Percentiles rank a stretch among this genome's conserved stretches.
phyloP scores from a whole-genome alignment of 2,329 filamentous ascomycete species.

The Neospermospora avenae region DNA sequence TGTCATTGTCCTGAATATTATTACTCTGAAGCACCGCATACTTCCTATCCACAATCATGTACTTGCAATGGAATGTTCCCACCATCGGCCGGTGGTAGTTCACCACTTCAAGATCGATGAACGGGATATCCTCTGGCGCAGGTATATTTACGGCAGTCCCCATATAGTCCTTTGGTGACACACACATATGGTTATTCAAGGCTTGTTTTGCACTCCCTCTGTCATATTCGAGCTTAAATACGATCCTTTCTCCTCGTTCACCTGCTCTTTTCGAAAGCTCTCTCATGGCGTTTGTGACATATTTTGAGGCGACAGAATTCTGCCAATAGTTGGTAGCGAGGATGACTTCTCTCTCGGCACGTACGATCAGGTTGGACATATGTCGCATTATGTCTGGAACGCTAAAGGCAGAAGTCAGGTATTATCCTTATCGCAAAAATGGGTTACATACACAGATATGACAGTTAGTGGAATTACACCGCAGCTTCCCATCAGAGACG shows the following conservation, averaged over 20 bases:
- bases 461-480: constrained; percentile 67
- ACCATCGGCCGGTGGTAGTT: constrained; percentile 69
- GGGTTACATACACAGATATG: constrained; percentile 50
- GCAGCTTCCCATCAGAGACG: constrained; percentile 55
- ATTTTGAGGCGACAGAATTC: constrained; percentile 61
- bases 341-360: constrained; percentile 69
- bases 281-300: constrained; percentile 64
- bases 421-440: not conserved
- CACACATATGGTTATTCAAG: constrained; percentile 60
- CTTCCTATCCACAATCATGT: constrained; percentile 70
- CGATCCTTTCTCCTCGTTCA: constrained; percentile 51
- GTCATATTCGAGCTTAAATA: constrained; percentile 76
- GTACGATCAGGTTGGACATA: constrained; percentile 71
- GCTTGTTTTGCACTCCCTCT: constrained; percentile 64
- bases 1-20: constrained; percentile 76
- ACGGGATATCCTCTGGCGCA: constrained; percentile 60
- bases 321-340: constrained; percentile 74
- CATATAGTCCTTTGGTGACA: constrained; percentile 56
- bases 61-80: constrained; percentile 76
- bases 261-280: constrained; percentile 67
- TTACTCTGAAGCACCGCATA: constrained; percentile 73
- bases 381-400: constrained; percentile 70
- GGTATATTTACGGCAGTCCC: constrained; percentile 59
- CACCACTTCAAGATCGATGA: constrained; percentile 68
- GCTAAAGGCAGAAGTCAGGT: constrained; percentile 33